Evolutionary conservation across 768 basidiomycete species (phyloP), one percentile per base, ranked within the genome.

Genomic region (Russula foetens): DNA sequence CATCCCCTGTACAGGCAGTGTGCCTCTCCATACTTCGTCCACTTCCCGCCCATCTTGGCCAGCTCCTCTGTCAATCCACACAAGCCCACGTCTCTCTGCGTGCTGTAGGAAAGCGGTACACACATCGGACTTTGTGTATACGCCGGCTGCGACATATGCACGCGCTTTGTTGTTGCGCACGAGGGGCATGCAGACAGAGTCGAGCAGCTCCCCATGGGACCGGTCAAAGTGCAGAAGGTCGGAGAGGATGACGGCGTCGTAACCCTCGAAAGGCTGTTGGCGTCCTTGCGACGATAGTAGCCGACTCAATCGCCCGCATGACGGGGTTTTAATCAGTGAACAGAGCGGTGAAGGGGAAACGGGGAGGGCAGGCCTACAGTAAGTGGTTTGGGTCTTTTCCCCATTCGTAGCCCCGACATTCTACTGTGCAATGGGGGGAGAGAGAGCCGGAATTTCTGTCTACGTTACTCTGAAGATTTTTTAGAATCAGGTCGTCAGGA

Each of bases 171-270:
- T 51, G 1, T 72, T 68, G 45, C 69, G 77, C 14, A 73, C 70
- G 11, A 90, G 78, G 14, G 90, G 76, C 28, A 73, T 66, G 0
- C 66, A 66, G 21, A 85, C 69, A 7, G 86, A 84, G 4, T 70
- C 62, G 26, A 89, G 68, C 39, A 88, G 76, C 23, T 70, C 77
- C 58, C 75, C 77, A 69, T 88, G 88, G 45, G 82, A 85, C 55
- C 67, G 66, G 67, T 82, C 75, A 68, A 89, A 88, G 70, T 88
- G 85, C 26, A 90, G 76, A 12, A 91, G 75, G 72, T 90, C 87
- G 3, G 85, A 88, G 49, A 87, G 76, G 58, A 90, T 79, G 52
- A 89, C 74, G 19, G 80, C 66, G 64, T 88, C 85, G 69, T 78
- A 88, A 0, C 75, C 74, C 21, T 48, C 41, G 35, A 39, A 41